Evolutionary conservation across 176 grass and related monocot genomes (phyloP).

Genomic region (Puya raimondii): DNA sequence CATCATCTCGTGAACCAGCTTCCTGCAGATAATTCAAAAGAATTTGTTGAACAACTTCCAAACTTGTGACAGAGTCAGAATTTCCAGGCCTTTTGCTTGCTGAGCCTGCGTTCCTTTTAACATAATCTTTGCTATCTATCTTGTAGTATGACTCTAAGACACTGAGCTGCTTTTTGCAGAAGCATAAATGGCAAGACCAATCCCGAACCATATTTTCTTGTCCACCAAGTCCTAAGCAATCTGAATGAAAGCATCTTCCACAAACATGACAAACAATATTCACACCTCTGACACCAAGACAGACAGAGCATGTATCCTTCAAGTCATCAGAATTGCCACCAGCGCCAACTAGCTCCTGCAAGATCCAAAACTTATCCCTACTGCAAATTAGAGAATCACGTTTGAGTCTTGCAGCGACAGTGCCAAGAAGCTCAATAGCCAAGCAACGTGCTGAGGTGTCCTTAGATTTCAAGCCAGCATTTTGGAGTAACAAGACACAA

Average conservation of each 20-base stretch:
- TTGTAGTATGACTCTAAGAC: conserved; percentile 63
- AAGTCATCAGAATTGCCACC: conserved; percentile 22
- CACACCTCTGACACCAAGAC: conserved; percentile 66
- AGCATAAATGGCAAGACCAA: conserved; percentile 72
- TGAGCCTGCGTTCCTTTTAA: conserved; percentile 36
- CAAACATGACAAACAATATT: conserved; percentile 68
- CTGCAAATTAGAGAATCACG: conserved; percentile 63
- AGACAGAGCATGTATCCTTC: conserved; percentile 74
- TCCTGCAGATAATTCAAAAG: conserved; percentile 86
- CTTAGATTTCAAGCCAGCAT: conserved; percentile 94
- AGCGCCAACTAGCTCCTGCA: conserved; percentile 55
- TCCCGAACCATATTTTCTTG: conserved; percentile 62
- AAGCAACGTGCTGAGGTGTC: conserved; percentile 84
- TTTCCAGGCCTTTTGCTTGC: conserved; percentile 37
- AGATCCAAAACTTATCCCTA: conserved; percentile 77
- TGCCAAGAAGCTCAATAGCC: conserved; percentile 95
- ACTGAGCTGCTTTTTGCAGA: conserved; percentile 73
- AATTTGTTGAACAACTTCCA: conserved; percentile 80
- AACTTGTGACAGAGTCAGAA: conserved; percentile 33
- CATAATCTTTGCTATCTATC: conserved; percentile 59
- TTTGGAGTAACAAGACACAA: conserved; percentile 92
- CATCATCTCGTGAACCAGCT: conserved; percentile 72
- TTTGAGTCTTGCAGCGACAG: conserved; percentile 90
- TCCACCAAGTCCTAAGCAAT: conserved; percentile 63
- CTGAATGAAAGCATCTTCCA: conserved; percentile 85